These are phyloP conservation scores for Suhomyces vadensis DNA, from an alignment of 805 yeast genomes.

Conservation along the genomic window DNA sequence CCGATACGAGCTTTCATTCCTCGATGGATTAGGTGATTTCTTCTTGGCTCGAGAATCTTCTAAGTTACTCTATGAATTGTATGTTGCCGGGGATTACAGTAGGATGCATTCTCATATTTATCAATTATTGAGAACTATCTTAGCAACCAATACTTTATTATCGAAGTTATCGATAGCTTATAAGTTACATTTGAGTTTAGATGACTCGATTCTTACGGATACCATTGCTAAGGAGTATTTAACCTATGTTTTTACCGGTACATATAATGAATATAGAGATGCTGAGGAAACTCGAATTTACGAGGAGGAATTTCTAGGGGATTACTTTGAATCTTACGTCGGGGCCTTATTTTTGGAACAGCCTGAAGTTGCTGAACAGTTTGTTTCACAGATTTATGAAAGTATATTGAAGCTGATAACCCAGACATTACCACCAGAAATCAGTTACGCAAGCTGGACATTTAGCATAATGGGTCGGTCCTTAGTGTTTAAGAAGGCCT, in stretches of 20 bases:
- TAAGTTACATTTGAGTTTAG: constrained; percentile 34
- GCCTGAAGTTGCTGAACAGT: constrained; percentile 36
- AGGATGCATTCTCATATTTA: constrained; percentile 18
- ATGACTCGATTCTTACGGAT: constrained; percentile 28
- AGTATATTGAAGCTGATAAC: constrained; percentile 31
- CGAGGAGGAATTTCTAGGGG: constrained; percentile 45
- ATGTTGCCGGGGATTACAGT: constrained; percentile 11
- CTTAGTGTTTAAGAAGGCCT: constrained; percentile 11
- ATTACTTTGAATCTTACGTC: constrained; percentile 44
- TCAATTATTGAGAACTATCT: constrained; percentile 30
- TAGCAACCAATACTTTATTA: constrained; percentile 40
- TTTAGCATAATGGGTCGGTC: constrained; percentile 36
- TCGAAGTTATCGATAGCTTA: constrained; percentile 38
- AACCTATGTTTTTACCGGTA: constrained; percentile 20
- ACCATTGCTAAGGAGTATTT: constrained; percentile 29
- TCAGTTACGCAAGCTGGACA: constrained; percentile 33
- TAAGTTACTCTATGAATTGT: constrained; percentile 31
- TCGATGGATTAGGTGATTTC: constrained; percentile 45
- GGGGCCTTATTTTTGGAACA: constrained; percentile 42
- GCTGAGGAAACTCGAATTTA: constrained; percentile 23
- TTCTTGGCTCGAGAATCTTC: constrained; percentile 40
- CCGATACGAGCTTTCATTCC: constrained; percentile 36
- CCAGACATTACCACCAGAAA: constrained; percentile 16
- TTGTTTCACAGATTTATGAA: constrained; percentile 33
- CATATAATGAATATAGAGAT: constrained; percentile 8